Conservation (phyloP, 495 filamentous ascomycete species). For the Tricharina praecox region DNA sequence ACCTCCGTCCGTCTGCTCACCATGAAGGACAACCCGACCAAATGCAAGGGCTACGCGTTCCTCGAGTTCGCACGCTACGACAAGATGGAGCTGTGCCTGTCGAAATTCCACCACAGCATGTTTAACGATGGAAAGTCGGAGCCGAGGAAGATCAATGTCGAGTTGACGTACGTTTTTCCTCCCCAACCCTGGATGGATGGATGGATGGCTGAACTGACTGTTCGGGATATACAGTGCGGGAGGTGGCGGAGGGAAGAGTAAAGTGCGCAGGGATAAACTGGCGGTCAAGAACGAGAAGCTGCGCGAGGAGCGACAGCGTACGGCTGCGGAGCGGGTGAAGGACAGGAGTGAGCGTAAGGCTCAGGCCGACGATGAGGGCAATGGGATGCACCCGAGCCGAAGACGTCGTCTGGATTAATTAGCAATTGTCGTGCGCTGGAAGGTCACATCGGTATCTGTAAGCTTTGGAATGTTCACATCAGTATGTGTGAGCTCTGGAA, state of each 20-base stretch:
- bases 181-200: background rate
- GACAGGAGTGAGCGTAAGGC: constrained; percentile 30
- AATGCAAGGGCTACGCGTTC: constrained; percentile 78
- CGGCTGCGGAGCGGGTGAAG: constrained; percentile 13
- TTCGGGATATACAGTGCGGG: constrained; percentile 39
- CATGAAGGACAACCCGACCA: constrained; percentile 46
- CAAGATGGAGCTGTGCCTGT: constrained; percentile 83
- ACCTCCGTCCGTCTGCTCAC: constrained; percentile 58
- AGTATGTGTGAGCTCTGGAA: no score
- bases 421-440: no score
- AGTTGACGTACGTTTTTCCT: constrained; percentile 62
- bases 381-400: constrained; percentile 27
- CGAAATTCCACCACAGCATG: constrained; percentile 68
- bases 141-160: constrained; percentile 64
- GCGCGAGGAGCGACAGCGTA: constrained; percentile 50
- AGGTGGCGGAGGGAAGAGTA: constrained; percentile 70
- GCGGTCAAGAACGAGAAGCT: constrained; percentile 73
- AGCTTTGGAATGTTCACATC: no score
- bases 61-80: constrained; percentile 81
- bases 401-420: constrained; percentile 8
- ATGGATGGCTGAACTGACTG: background rate
- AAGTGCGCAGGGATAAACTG: constrained; percentile 55
- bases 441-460: no score
- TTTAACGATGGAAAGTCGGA: constrained; percentile 50
- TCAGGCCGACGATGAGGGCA: constrained; percentile 39